Percentiles rank a stretch among this genome's conserved stretches.
These are phyloP conservation scores for Arachnomyces sp. DNA, from an alignment of 2,329 filamentous ascomycete genomes.

Conservation along the genomic window DNA sequence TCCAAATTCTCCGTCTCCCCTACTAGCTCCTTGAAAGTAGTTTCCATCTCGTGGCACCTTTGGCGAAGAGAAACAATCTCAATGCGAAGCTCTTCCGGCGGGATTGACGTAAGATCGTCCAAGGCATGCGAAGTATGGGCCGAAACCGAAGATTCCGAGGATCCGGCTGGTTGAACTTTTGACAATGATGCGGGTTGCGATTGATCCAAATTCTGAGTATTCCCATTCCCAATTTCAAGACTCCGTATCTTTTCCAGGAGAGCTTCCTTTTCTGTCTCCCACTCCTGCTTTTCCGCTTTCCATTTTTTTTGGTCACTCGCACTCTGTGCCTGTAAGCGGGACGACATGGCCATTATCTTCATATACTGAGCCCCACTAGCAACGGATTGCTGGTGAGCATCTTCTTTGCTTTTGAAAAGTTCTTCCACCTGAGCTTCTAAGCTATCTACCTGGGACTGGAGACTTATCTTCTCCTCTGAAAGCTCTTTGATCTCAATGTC, in stretches of 20 bases:
- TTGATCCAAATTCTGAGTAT: no score
- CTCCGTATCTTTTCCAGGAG: constrained; percentile 29
- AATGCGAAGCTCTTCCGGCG: no score
- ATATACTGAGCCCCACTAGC: constrained; percentile 44
- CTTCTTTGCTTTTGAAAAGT: constrained; percentile 41
- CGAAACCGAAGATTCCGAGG: not conserved
- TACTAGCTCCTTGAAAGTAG: not conserved
- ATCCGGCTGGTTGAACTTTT: not conserved
- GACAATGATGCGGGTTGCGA: not conserved
- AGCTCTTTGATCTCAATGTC: constrained; percentile 47
- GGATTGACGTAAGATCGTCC: no score
- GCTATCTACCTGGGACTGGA: constrained; percentile 39
- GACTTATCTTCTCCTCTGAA: constrained; percentile 43
- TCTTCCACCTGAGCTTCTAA: constrained; percentile 46
- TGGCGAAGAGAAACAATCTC: no score
- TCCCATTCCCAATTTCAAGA: constrained; percentile 19
- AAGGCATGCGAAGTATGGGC: no score
- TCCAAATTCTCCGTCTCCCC: not conserved
- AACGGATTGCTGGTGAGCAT: constrained; percentile 34
- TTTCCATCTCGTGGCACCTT: constrained; percentile 1
- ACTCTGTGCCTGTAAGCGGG: constrained; percentile 36
- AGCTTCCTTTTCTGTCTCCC: constrained; percentile 20
- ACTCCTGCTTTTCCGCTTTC: constrained; percentile 30
- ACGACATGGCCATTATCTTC: constrained; percentile 45
- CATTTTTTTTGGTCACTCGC: constrained; percentile 37